Evolutionary conservation across 2,329 filamentous ascomycete genomes (phyloP).

Genomic region (Alternaria atra): DNA sequence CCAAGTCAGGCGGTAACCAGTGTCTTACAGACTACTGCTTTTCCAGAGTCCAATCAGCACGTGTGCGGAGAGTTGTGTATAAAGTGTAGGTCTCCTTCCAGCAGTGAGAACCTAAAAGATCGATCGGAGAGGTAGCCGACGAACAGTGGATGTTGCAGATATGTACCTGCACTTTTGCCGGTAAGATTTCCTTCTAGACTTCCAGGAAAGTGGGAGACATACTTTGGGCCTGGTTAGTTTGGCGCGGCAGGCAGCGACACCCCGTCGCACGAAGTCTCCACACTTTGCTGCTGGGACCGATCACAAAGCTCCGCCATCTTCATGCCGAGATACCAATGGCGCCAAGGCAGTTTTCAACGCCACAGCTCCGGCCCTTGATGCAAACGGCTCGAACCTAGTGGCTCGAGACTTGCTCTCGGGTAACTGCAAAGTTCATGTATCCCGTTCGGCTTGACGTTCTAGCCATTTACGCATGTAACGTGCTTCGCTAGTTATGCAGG

Average conservation of each 20-base stretch:
- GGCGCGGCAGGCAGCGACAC: slow-evolving; percentile 4
- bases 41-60: slow-evolving; percentile 2
- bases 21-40: slow-evolving; percentile 7
- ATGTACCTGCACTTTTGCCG: slow-evolving; percentile 13
- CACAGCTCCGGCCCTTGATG: slow-evolving; percentile 7
- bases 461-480: neutral
- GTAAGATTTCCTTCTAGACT: slow-evolving; percentile 1
- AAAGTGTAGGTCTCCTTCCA: slow-evolving; percentile 2
- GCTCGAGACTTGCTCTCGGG: slow-evolving; percentile 1
- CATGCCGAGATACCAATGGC: slow-evolving; percentile 7
- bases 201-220: neutral
- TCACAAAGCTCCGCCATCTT: slow-evolving; percentile 10
- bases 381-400: neutral
- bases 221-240: slow-evolving; percentile 2
- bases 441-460: neutral
- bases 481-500: slow-evolving; percentile 1
- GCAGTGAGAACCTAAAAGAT: neutral
- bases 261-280: slow-evolving; percentile 4
- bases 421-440: slow-evolving; percentile 6
- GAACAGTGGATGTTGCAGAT: neutral
- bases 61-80: slow-evolving; percentile 1
- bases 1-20: neutral
- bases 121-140: slow-evolving; percentile 2
- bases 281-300: slow-evolving; percentile 6
- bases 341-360: slow-evolving; percentile 14